A percentile compares a stretch with the other conserved stretches of the same genome.
These are phyloP conservation scores for Venturiaceae sp. DNA, from an alignment of 2,329 filamentous ascomycete genomes.

Conservation along the genomic window DNA sequence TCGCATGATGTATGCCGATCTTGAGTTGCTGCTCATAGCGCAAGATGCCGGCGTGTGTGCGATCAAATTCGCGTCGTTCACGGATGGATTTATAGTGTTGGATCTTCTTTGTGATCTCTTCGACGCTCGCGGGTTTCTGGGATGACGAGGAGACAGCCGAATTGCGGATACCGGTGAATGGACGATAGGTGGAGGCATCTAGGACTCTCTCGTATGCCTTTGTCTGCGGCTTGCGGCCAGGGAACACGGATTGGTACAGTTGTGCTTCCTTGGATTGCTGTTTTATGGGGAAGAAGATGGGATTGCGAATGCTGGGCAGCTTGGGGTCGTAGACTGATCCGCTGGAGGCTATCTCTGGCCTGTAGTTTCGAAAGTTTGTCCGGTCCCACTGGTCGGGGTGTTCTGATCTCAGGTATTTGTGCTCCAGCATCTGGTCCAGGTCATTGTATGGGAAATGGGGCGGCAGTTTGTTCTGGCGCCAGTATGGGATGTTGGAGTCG, in stretches of 20 bases:
- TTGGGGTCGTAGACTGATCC: no score
- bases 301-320: no score
- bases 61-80: not conserved
- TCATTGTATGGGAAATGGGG: not conserved
- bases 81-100: not conserved
- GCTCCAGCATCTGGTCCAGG: not conserved
- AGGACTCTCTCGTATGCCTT: not conserved
- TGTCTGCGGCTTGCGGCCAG: no score
- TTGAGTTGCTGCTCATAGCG: not conserved
- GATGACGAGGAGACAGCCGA: not conserved
- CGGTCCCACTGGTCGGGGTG: not conserved
- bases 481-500: not conserved
- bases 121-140: not conserved
- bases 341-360: not conserved
- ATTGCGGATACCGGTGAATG: not conserved
- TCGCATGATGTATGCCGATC: not conserved
- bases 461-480: not conserved
- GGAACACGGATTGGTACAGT: not conserved
- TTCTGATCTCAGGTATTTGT: not conserved
- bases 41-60: not conserved
- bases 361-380: not conserved
- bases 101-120: not conserved
- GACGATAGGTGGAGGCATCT: not conserved
- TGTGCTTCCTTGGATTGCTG: not conserved
- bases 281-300: no score